Evolutionary conservation across 768 basidiomycete genomes (phyloP), one percentile per base, ranked within the genome.

Genomic region (Russula brevipes): DNA sequence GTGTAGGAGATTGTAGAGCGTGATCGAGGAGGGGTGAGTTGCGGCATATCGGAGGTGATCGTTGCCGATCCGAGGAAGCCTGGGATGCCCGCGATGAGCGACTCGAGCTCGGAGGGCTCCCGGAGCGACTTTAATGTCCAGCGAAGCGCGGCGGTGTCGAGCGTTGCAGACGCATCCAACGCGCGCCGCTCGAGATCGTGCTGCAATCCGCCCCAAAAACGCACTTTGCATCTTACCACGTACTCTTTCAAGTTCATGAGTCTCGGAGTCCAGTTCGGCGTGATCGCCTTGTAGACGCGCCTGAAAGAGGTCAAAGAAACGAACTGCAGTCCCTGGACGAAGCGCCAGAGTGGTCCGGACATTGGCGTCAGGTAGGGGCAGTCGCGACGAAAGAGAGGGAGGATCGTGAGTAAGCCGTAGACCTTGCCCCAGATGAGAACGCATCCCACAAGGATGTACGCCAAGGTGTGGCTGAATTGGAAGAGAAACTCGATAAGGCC

Each of bases 41-140:
- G 54, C 3, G 46, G 60, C 5, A 38, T 41, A 31, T 50, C 60
- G 31, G 60, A 44, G 7, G 54, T 56, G 59, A n/a, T 47, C 36
- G 44, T 39, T 39, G 17, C 33, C 6, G 46, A 42, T 17, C 54
- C 60, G 3, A 61, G 54, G 19, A 61, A 56, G 9, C 60, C 47
- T 35, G 60, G 60, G 5, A 61, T 61, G 14, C 47, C 54, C n/a
- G 54, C 46, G 36, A 61, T 61, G 8, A 61, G 56, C 11, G 53
- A 49, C 31, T 61, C 60, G 46, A 61, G 60, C 36, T 61, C 60
- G n/a, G 54, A 55, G 3, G 60, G 47, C 14, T 50, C 60, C n/a
- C 49, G 54, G n/a, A 56, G 60, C 5, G 60, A 61, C n/a, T 61
- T 55, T 14, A 61, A 36, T 10, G 60, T 61, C 60, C 46, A 61